Evolutionary conservation across 2,329 filamentous ascomycete species (phyloP).

Genomic region (Botrytis hyacinthi): DNA sequence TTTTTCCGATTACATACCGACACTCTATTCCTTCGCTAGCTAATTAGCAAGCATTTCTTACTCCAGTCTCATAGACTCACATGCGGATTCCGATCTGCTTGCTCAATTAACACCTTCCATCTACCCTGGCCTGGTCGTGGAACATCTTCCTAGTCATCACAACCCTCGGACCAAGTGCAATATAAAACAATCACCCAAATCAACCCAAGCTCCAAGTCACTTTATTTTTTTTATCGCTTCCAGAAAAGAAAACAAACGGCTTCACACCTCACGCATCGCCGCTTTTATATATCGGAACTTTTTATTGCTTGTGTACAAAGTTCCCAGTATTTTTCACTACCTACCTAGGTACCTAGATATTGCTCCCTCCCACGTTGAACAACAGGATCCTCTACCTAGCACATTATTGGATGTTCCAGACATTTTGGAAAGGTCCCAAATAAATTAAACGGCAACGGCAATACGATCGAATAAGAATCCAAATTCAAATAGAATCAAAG

Average conservation of each 20-base stretch:
- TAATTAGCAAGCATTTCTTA: background rate
- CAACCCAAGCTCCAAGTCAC: background rate
- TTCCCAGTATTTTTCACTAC: background rate
- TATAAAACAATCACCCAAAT: background rate
- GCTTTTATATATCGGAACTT: constrained; percentile 18
- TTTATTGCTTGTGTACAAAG: constrained; percentile 6
- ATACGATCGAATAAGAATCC: background rate
- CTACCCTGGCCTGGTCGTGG: background rate
- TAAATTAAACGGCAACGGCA: constrained; percentile 4
- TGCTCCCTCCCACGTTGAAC: constrained; percentile 3
- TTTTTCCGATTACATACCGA: background rate
- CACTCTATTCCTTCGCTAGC: background rate
- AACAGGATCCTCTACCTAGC: background rate
- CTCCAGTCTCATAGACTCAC: background rate
- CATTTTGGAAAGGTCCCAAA: background rate
- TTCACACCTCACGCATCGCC: constrained; percentile 5
- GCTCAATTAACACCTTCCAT: background rate
- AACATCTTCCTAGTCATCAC: background rate
- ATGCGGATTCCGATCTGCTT: constrained; percentile 1
- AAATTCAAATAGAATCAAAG: background rate
- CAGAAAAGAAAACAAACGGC: constrained; percentile 10
- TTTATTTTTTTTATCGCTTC: background rate
- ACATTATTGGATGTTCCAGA: constrained; percentile 1
- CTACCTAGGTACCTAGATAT: background rate
- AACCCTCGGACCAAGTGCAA: constrained; percentile 1